phyloP scores from a whole-genome alignment of 495 filamentous ascomycete species.

The Pyrenula aspistea region DNA sequence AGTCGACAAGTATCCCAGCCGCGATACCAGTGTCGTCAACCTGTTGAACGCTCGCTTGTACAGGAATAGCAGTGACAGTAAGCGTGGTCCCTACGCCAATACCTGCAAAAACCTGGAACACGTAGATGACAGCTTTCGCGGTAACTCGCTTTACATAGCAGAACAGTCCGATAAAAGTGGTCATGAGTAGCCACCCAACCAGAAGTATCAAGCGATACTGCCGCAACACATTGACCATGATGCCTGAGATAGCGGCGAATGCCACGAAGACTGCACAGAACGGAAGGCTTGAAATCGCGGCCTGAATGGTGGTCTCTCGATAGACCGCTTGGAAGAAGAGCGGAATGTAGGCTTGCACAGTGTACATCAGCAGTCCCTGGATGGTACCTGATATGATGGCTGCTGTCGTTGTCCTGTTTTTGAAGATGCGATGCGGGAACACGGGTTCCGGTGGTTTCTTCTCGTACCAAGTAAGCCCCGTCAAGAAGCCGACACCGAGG shows the following conservation, averaged over 20 bases:
- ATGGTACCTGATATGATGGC: not conserved
- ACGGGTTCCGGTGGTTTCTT: slow-evolving; percentile 14
- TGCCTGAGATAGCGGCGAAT: slow-evolving; percentile 50
- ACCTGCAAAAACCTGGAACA: no score
- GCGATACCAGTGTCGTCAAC: no score
- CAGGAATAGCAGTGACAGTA: no score
- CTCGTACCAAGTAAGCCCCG: slow-evolving; percentile 23
- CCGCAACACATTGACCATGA: slow-evolving; percentile 62
- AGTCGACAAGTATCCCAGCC: no score
- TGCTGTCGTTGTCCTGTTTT: not conserved
- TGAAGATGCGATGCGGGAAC: slow-evolving; percentile 1
- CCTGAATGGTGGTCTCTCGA: slow-evolving; percentile 57
- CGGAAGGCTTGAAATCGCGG: slow-evolving; percentile 74
- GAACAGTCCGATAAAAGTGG: slow-evolving; percentile 41
- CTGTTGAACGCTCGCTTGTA: no score
- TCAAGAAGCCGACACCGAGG: slow-evolving; percentile 19
- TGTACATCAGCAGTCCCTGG: no score
- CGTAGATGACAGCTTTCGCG: no score
- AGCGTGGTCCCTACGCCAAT: no score
- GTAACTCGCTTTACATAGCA: slow-evolving; percentile 35
- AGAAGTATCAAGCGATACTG: slow-evolving; percentile 36
- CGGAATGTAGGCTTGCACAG: no score
- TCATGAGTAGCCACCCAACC: slow-evolving; percentile 35
- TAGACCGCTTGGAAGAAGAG: slow-evolving; percentile 45
- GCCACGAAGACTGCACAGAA: slow-evolving; percentile 52